Base-by-base conservation (phyloP, 495 filamentous ascomycete species). In the Glarea lozoyensis region DNA sequence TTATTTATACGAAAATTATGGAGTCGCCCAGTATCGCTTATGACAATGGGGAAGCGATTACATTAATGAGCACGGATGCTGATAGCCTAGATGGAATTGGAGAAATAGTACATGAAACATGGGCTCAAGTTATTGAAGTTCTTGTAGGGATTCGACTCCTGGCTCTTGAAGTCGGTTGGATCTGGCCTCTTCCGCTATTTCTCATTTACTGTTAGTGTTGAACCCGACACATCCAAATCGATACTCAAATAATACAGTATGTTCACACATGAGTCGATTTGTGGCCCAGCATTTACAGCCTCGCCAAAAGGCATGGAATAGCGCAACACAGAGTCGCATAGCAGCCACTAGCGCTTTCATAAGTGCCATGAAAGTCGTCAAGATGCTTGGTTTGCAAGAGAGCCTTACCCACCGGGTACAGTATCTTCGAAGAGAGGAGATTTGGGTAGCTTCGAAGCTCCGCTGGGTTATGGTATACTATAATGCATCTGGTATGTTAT, bases 321-420 rank as follows among this genome's bases (percentile, higher is more conserved):
- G 56, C 24, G 72, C 73, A 10, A 75, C 74, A 9, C 64, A 76
- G 42, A 61, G 55, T 40, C 69, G 75, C 15, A 70, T 79, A 22
- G 62, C 66, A 17, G 60, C 63, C 20, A 77, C 72, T 5, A 66
- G 62, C 4, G 50, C 66, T 0, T 70, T 76, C 61, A 53, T 83
- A 3, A 59, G 68, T 10, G 64, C 72, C 0, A 75, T 79, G 51
- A 81, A 81, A 46, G 60, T 63, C 11, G 60, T 85, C 29, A 84
- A 82, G 46, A 77, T 81, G 70, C 66, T 77, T 4, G 80, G 78
- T 1, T 54, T 82, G 4, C 65, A 67, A n/a, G 48, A 60, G 0
- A 38, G 33, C 2, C 45, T 77, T 1, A 54, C 56, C 1, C 17
- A 53, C 13, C 64, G 59, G 15, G 59, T 84, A 1, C 65, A 78